Evolutionary conservation across 2,329 filamentous ascomycete species (phyloP).

Genomic region (Podosphaera fusca): DNA sequence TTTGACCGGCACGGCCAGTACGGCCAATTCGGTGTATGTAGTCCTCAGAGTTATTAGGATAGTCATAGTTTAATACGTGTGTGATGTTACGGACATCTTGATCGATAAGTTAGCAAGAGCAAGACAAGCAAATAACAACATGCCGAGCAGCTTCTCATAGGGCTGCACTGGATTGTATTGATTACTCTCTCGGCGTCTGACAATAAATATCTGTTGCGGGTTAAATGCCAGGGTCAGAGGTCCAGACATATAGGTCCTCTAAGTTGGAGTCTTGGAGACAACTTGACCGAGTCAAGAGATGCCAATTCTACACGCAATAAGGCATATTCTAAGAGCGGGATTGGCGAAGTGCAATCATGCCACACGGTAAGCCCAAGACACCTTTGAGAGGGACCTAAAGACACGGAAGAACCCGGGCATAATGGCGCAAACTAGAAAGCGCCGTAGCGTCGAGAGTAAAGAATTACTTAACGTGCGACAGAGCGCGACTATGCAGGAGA

Average conservation of each 20-base stretch:
- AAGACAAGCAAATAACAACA: conserved; percentile 35
- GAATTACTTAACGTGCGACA: conserved; percentile 41
- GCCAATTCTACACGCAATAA: conserved; percentile 57
- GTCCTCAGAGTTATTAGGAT: conserved; percentile 97
- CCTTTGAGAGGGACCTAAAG: conserved; percentile 60
- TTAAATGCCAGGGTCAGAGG: conserved; percentile 26
- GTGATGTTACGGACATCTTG: conserved; percentile 99
- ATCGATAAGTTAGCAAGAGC: conserved; percentile 58
- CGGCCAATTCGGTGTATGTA: conserved; percentile 94
- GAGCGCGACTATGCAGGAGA: conserved; percentile 28
- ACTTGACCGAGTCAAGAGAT: conserved; percentile 63
- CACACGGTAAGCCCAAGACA: conserved; percentile 70
- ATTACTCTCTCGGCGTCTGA: conserved; percentile 19
- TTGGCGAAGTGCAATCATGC: conserved; percentile 45
- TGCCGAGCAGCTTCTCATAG: conserved; percentile 27
- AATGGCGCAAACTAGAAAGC: conserved; percentile 72
- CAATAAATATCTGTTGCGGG: conserved; percentile 19
- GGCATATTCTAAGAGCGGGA: conserved; percentile 45
- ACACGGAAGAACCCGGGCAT: conserved; percentile 72
- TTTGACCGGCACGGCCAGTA: conserved; percentile 84
- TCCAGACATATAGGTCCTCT: conserved; percentile 34
- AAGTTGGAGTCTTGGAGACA: conserved; percentile 44
- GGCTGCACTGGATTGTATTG: conserved; percentile 17
- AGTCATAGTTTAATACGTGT: conserved; percentile 99
- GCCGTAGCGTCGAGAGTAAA: conserved; percentile 83